phyloP scores from a whole-genome alignment of 768 basidiomycete genomes.

The Trametopsis cervina region DNA sequence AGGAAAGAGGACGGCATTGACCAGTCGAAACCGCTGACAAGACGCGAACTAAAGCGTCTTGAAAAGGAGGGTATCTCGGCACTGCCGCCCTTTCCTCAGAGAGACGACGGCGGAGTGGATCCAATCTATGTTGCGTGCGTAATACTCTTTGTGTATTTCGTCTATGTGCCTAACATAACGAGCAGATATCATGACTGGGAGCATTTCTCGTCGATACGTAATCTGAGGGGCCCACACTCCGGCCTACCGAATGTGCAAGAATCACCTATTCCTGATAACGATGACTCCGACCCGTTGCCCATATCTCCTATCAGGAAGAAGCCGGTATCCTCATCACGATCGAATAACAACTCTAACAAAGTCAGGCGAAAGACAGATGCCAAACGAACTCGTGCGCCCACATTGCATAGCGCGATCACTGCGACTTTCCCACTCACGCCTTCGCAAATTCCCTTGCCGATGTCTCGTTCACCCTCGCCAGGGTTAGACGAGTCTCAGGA shows the following conservation, averaged over 20 bases:
- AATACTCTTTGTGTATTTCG: slow-evolving; percentile 8
- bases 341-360: slow-evolving; percentile 20
- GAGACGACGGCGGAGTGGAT: slow-evolving; percentile 21
- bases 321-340: slow-evolving; percentile 10
- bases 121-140: slow-evolving; percentile 85
- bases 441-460: slow-evolving; percentile 30
- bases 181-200: slow-evolving; percentile 88
- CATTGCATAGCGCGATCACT: no score
- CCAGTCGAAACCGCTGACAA: slow-evolving; percentile 37
- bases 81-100: slow-evolving; percentile 13
- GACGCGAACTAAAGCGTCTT: slow-evolving; percentile 31
- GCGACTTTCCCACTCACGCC: slow-evolving; percentile 21
- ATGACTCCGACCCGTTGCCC: slow-evolving; percentile 22
- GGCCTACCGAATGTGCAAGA: slow-evolving; percentile 66
- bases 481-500: slow-evolving; percentile 10
- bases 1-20: slow-evolving; percentile 25
- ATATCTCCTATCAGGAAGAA: slow-evolving; percentile 30
- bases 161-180: slow-evolving; percentile 4
- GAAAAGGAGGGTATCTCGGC: slow-evolving; percentile 22
- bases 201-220: slow-evolving; percentile 91
- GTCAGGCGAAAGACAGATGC: slow-evolving; percentile 15
- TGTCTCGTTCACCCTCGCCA: slow-evolving; percentile 29
- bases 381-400: slow-evolving; percentile 1
- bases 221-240: slow-evolving; percentile 74
- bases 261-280: slow-evolving; percentile 26